Evolutionary conservation across 2,329 filamentous ascomycete genomes (phyloP).

Genomic region (Colletotrichum sojae): DNA sequence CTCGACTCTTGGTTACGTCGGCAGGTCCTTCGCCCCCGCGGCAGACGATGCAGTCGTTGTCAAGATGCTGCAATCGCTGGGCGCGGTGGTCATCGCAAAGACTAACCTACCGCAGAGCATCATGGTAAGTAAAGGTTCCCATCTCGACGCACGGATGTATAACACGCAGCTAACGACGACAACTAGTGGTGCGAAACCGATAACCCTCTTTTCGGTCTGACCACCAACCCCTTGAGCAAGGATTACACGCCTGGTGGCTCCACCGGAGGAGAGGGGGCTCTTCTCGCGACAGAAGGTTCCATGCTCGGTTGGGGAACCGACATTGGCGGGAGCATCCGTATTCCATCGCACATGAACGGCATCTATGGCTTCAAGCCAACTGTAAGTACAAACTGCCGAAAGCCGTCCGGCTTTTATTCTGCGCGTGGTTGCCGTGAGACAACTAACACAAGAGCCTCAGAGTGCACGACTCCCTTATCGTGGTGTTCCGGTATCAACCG

Average conservation of each 20-base stretch:
- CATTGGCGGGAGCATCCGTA: slow-evolving; percentile 58
- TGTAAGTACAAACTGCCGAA: slow-evolving; percentile 32
- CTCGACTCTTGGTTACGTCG: slow-evolving; percentile 66
- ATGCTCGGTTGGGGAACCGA: slow-evolving; percentile 59
- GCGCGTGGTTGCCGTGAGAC: neutral
- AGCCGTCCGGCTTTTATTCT: neutral
- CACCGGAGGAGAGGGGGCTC: slow-evolving; percentile 68
- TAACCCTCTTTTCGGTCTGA: slow-evolving; percentile 71
- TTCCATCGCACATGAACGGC: slow-evolving; percentile 54
- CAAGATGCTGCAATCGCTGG: slow-evolving; percentile 67
- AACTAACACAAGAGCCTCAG: slow-evolving; percentile 48
- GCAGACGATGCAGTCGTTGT: slow-evolving; percentile 70
- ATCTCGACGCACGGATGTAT: too few relatives aligned
- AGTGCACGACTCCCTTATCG: slow-evolving; percentile 70
- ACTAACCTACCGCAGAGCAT: slow-evolving; percentile 77
- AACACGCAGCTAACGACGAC: neutral
- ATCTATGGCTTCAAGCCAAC: slow-evolving; percentile 48
- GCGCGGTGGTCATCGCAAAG: slow-evolving; percentile 76
- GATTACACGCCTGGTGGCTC: slow-evolving; percentile 73
- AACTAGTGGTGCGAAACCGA: slow-evolving; percentile 53
- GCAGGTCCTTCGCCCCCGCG: slow-evolving; percentile 63
- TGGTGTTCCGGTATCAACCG: slow-evolving; percentile 72
- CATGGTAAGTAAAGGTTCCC: slow-evolving; percentile 62
- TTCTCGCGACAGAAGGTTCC: slow-evolving; percentile 57
- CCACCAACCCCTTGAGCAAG: slow-evolving; percentile 74